These are phyloP conservation scores for Tetramitus jugosus DNA, from an alignment of 208 protist species.

Conservation along the genomic window DNA sequence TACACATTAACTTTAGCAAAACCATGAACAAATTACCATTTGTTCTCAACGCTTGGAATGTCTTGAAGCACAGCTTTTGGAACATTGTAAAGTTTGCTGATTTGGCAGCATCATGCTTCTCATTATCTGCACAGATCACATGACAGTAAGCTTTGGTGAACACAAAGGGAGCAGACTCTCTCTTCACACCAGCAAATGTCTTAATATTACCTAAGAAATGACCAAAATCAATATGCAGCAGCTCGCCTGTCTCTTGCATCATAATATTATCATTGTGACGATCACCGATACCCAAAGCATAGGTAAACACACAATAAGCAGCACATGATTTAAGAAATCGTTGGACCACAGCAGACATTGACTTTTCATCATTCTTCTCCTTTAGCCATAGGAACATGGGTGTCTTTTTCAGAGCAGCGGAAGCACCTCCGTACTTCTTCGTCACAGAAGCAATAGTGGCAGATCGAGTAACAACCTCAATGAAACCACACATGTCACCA, in stretches of 20 bases:
- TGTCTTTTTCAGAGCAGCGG: slow-evolving; percentile 55
- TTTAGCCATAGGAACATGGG: slow-evolving; percentile 59
- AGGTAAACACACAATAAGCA: slow-evolving; percentile 89
- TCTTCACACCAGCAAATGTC: slow-evolving; percentile 79
- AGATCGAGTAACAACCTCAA: slow-evolving; percentile 82
- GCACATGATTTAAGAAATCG: slow-evolving; percentile 81
- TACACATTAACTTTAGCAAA: slow-evolving; percentile 73
- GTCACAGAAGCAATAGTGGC: slow-evolving; percentile 76
- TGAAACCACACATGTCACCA: slow-evolving; percentile 66
- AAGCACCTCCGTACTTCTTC: slow-evolving; percentile 55
- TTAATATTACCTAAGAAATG: slow-evolving; percentile 93
- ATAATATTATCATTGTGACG: slow-evolving; percentile 52
- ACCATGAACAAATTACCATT: slow-evolving; percentile 62
- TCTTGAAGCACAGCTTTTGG: slow-evolving; percentile 53
- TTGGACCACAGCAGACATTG: slow-evolving; percentile 57
- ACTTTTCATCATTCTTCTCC: slow-evolving; percentile 28
- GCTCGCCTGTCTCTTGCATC: slow-evolving; percentile 56
- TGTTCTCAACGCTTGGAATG: slow-evolving; percentile 65
- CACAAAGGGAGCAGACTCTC: slow-evolving; percentile 80
- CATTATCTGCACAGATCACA: slow-evolving; percentile 53
- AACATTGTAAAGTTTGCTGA: slow-evolving; percentile 59
- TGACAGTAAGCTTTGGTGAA: slow-evolving; percentile 70
- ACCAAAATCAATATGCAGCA: slow-evolving; percentile 91
- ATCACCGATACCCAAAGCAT: slow-evolving; percentile 81
- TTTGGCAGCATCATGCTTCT: too few relatives aligned